A percentile compares a stretch with the other conserved stretches of the same genome.
Conservation (phyloP, 2,329 filamentous ascomycete species). For the Aspergillus amoenus region DNA sequence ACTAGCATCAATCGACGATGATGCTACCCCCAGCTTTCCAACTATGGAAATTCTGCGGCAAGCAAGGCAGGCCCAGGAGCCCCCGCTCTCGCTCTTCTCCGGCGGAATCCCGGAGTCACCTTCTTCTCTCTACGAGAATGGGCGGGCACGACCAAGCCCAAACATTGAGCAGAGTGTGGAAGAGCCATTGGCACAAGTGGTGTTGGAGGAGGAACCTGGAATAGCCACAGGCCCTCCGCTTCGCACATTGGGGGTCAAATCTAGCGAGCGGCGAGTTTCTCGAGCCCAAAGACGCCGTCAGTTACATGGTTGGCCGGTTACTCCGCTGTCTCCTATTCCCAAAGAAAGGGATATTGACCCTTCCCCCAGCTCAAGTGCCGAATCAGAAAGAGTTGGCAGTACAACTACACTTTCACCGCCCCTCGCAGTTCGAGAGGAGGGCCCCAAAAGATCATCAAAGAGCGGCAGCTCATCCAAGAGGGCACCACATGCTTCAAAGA, state of each 20-base stretch:
- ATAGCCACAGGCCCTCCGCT: slow-evolving; percentile 10
- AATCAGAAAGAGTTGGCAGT: background rate
- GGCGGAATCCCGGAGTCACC: slow-evolving; percentile 3
- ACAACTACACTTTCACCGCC: background rate
- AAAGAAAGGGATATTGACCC: slow-evolving; percentile 14
- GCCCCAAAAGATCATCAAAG: background rate
- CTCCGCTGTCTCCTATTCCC: slow-evolving; percentile 16
- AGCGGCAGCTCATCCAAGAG: background rate
- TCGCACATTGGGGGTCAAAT: slow-evolving; percentile 11
- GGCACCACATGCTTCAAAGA: background rate
- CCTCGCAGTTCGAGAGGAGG: background rate
- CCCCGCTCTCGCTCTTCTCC: slow-evolving; percentile 7
- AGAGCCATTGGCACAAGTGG: slow-evolving; percentile 14
- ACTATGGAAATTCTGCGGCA: background rate
- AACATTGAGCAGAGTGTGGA: slow-evolving; percentile 4
- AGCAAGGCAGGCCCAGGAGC: slow-evolving; percentile 5
- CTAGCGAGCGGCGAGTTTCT: background rate
- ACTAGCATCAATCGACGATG: background rate
- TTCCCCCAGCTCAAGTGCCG: slow-evolving; percentile 13
- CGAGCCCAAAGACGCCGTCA: background rate
- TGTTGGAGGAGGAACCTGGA: slow-evolving; percentile 15
- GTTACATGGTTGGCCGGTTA: background rate
- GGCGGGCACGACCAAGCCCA: background rate
- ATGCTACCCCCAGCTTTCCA: background rate
- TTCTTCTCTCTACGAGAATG: slow-evolving; percentile 8